Conservation (phyloP, 495 filamentous ascomycete species). For the Penicillium flavigenum region DNA sequence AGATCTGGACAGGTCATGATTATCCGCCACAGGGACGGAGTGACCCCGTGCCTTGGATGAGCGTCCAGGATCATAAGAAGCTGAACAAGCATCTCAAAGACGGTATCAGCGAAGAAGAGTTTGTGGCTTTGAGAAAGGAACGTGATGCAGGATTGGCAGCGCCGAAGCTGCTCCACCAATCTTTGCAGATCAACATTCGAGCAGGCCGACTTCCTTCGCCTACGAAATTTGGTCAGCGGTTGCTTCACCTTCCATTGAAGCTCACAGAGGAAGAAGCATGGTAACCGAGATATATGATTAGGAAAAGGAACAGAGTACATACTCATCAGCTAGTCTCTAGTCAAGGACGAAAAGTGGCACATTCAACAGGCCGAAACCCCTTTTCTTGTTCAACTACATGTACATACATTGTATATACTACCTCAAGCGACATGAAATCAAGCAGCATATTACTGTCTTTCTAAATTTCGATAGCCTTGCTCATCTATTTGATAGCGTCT, state of each 20-base stretch:
- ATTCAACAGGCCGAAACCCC: neutral
- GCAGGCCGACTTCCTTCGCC: constrained; percentile 47
- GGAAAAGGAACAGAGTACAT: neutral
- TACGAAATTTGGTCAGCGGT: constrained; percentile 31
- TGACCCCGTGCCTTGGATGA: constrained; percentile 44
- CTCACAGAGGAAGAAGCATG: constrained; percentile 27
- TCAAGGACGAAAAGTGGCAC: neutral
- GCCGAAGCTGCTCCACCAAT: constrained; percentile 54
- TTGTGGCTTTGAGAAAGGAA: constrained; percentile 46
- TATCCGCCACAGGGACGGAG: constrained; percentile 40
- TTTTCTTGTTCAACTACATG: neutral
- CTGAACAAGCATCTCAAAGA: constrained; percentile 54
- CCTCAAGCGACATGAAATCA: neutral
- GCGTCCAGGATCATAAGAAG: constrained; percentile 48
- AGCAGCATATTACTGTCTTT: neutral
- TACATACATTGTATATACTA: neutral
- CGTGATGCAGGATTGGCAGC: constrained; percentile 49
- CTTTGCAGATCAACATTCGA: constrained; percentile 60
- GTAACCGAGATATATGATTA: neutral
- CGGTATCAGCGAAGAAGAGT: constrained; percentile 44
- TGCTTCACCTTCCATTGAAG: constrained; percentile 49
- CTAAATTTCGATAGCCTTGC: neutral
- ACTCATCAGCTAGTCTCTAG: neutral
- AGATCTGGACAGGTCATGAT: constrained; percentile 53
- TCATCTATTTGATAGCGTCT: neutral